These are phyloP conservation scores for Colletotrichum chlorophyti DNA, from an alignment of 2,329 filamentous ascomycete genomes.

Conservation along the genomic window DNA sequence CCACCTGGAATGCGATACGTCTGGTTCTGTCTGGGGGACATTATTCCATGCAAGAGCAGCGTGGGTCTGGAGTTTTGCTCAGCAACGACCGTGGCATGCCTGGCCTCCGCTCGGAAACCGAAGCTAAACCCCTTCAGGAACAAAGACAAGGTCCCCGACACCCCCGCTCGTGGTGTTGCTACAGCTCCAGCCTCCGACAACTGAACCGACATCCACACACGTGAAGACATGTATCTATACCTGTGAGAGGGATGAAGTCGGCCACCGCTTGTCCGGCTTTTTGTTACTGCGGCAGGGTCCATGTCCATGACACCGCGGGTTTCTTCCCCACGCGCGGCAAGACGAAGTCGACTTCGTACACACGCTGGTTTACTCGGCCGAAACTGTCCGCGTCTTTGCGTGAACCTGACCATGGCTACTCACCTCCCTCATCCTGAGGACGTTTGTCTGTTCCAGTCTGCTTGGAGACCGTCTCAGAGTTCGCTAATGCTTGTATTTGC, in stretches of 20 bases:
- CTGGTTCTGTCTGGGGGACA: constrained; percentile 15
- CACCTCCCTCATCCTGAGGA: no score
- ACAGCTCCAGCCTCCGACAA: not conserved
- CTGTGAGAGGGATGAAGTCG: not conserved
- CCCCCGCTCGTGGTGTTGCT: constrained; percentile 12
- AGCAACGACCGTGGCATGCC: not conserved
- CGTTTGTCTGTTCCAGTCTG: no score
- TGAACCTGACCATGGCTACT: no score
- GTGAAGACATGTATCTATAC: constrained; percentile 10
- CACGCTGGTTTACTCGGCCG: no score
- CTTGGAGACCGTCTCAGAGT: no score
- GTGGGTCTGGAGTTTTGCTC: no score
- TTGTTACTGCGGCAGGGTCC: constrained; percentile 2
- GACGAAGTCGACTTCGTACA: not conserved
- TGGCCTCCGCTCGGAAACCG: constrained; percentile 1
- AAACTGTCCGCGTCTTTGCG: no score
- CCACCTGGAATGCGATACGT: not conserved
- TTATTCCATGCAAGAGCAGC: no score
- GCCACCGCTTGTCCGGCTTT: constrained; percentile 2
- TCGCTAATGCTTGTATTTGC: not conserved
- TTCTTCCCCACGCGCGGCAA: constrained; percentile 3
- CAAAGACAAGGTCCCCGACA: not conserved
- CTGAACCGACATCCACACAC: not conserved
- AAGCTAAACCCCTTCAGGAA: constrained; percentile 9
- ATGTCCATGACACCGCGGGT: not conserved